These are phyloP conservation scores for Aspergillus versicolor DNA, from an alignment of 2,329 filamentous ascomycete species.

Conservation along the genomic window DNA sequence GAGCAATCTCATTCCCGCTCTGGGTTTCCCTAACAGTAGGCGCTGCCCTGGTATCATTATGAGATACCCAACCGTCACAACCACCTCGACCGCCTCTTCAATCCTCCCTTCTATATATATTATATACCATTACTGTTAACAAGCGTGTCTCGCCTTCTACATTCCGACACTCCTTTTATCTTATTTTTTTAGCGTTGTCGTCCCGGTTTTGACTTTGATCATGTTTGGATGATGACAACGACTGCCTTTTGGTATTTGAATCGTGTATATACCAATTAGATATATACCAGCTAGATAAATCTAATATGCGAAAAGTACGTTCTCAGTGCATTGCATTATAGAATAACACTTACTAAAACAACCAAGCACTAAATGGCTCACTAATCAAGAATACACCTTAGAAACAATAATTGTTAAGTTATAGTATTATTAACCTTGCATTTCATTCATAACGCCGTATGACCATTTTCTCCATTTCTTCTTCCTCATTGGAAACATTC, in stretches of 20 bases:
- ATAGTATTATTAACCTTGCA: not conserved
- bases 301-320: not conserved
- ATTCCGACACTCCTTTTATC: not conserved
- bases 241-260: constrained; percentile 12
- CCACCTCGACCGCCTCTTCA: not conserved
- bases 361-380: no score
- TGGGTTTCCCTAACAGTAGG: constrained; percentile 5
- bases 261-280: not conserved
- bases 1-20: constrained; percentile 1
- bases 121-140: not conserved
- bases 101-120: not conserved
- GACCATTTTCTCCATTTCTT: not conserved
- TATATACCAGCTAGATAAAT: not conserved
- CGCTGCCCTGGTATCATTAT: constrained; percentile 1
- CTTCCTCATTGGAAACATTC: not conserved
- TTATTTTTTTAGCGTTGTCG: constrained; percentile 1
- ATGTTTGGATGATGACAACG: constrained; percentile 29
- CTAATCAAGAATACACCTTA: not conserved
- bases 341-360: not conserved
- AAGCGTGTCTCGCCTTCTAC: not conserved
- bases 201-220: constrained; percentile 22
- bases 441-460: constrained; percentile 1
- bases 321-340: not conserved
- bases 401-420: not conserved
- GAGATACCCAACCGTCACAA: not conserved